phyloP scores from a whole-genome alignment of 208 protist species.

The Sergeia podlipaevii region DNA sequence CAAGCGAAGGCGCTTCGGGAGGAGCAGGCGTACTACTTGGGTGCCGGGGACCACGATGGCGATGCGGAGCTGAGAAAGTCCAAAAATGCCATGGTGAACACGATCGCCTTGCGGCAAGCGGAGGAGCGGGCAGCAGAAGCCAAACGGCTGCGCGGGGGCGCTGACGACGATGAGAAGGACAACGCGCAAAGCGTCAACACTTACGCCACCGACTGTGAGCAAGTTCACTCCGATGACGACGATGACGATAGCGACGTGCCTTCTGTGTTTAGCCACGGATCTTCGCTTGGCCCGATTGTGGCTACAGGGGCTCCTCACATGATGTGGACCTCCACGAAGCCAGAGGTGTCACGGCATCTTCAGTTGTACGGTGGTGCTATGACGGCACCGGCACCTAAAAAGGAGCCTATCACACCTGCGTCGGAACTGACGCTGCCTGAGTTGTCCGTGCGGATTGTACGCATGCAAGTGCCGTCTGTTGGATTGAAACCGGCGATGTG shows the following conservation, averaged over 20 bases:
- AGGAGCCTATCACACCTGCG: not conserved
- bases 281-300: constrained; percentile 62
- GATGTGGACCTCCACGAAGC: constrained; percentile 32
- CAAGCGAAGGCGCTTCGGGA: constrained; percentile 7
- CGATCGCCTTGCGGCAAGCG: too few relatives aligned
- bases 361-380: constrained; percentile 30
- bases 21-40: constrained; percentile 18
- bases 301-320: constrained; percentile 67
- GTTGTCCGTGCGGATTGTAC: constrained; percentile 37
- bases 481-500: too few relatives aligned
- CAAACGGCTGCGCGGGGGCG: too few relatives aligned
- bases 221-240: too few relatives aligned
- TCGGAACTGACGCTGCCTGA: constrained; percentile 38
- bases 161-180: not conserved
- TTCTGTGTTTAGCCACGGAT: constrained; percentile 79
- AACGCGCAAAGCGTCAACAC: not conserved
- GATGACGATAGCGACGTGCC: constrained; percentile 11
- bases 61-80: too few relatives aligned
- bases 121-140: too few relatives aligned
- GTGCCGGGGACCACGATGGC: not conserved
- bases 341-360: constrained; percentile 49
- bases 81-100: too few relatives aligned
- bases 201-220: not conserved
- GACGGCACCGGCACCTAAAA: constrained; percentile 9
- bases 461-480: constrained; percentile 30